Conservation (phyloP, 257 asterid species). For the Knoxia roxburghii region DNA sequence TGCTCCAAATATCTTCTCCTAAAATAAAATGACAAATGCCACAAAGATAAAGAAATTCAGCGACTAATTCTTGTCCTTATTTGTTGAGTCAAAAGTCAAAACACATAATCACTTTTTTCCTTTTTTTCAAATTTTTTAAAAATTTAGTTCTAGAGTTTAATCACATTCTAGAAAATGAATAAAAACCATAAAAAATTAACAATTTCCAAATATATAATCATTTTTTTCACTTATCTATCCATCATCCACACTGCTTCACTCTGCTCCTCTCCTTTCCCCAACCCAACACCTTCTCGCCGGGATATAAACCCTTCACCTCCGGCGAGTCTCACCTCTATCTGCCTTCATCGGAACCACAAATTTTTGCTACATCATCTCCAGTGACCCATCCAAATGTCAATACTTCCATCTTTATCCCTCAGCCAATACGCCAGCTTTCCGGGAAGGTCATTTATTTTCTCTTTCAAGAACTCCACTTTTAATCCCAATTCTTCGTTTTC, state of each 20-base stretch:
- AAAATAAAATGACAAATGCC: too few species aligned
- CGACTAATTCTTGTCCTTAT: too few species aligned
- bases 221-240: slow-evolving; percentile 1
- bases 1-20: too few species aligned
- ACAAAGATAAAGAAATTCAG: too few species aligned
- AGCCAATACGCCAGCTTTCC: slow-evolving; percentile 2
- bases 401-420: slow-evolving; percentile 16
- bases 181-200: neutral
- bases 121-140: too few species aligned
- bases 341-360: neutral
- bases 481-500: slow-evolving; percentile 17
- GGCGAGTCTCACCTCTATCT: slow-evolving; percentile 8
- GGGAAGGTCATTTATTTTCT: slow-evolving; percentile 14
- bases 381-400: slow-evolving; percentile 15
- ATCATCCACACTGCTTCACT: slow-evolving; percentile 9
- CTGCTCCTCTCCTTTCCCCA: slow-evolving; percentile 17
- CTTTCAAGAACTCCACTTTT: slow-evolving; percentile 7
- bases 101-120: too few species aligned
- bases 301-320: slow-evolving; percentile 7
- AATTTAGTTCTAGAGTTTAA: neutral
- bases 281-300: slow-evolving; percentile 14
- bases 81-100: too few species aligned
- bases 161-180: neutral
- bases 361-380: neutral
- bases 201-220: neutral